phyloP scores from a whole-genome alignment of 2,329 filamentous ascomycete species.

The Cercospora canescens region DNA sequence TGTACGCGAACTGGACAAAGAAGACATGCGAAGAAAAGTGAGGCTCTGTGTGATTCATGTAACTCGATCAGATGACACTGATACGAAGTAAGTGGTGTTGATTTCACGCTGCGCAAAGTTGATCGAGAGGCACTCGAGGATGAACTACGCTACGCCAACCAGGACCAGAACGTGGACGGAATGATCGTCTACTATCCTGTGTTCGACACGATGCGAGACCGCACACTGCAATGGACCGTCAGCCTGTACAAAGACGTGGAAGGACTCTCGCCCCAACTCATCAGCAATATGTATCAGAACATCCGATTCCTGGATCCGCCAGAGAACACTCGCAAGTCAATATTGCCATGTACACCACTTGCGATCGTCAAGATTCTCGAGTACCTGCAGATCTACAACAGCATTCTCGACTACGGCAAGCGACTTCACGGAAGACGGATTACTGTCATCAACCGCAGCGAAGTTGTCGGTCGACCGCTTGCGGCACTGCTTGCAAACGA shows the following conservation, averaged over 20 bases:
- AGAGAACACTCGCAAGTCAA: slow-evolving; percentile 77
- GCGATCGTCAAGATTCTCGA: slow-evolving; percentile 97
- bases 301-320: slow-evolving; percentile 86
- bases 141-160: slow-evolving; percentile 80
- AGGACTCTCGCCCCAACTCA: slow-evolving; percentile 87
- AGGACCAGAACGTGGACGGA: slow-evolving; percentile 72
- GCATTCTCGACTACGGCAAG: slow-evolving; percentile 88
- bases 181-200: slow-evolving; percentile 99
- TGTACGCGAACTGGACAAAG: slow-evolving; percentile 96
- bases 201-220: slow-evolving; percentile 86
- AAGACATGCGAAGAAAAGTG: slow-evolving; percentile 97
- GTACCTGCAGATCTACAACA: slow-evolving; percentile 94
- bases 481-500: slow-evolving; percentile 94
- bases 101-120: slow-evolving; percentile 80
- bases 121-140: slow-evolving; percentile 89
- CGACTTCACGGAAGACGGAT: slow-evolving; percentile 90
- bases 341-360: slow-evolving; percentile 92
- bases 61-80: not conserved
- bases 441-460: slow-evolving; percentile 92
- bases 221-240: slow-evolving; percentile 94
- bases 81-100: slow-evolving; percentile 64
- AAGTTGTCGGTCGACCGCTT: slow-evolving; percentile 91
- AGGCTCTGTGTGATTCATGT: slow-evolving; percentile 42
- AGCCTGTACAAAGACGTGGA: slow-evolving; percentile 91
- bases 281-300: slow-evolving; percentile 99